Conservation (phyloP, 306 rosid species). For the Begonia masoniana region DNA sequence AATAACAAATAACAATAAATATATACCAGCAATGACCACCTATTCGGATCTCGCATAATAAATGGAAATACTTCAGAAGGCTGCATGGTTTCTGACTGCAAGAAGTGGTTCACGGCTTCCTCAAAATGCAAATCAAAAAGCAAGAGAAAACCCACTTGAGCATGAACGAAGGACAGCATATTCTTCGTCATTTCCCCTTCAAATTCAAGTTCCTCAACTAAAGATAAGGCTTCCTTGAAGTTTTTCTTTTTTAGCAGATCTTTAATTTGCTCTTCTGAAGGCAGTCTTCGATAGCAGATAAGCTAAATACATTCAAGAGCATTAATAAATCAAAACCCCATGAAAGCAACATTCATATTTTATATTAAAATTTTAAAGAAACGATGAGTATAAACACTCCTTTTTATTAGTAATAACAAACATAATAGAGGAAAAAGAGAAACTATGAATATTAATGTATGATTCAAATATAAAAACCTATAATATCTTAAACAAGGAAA, state of each 20-base stretch:
- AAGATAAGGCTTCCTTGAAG: slow-evolving; percentile 70
- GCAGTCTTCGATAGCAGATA: slow-evolving; percentile 67
- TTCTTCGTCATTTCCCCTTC: slow-evolving; percentile 87
- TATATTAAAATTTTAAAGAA: no score
- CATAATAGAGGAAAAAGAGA: no score
- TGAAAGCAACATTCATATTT: no score
- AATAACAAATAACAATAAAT: neutral
- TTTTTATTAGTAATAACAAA: no score
- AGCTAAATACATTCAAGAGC: slow-evolving; percentile 35
- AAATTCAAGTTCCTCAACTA: slow-evolving; percentile 81
- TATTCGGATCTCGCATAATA: slow-evolving; percentile 92
- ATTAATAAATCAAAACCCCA: neutral
- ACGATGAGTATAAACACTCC: no score
- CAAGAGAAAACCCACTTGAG: slow-evolving; percentile 95
- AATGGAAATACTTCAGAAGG: slow-evolving; percentile 97
- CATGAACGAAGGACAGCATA: slow-evolving; percentile 85
- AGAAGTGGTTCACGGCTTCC: slow-evolving; percentile 93
- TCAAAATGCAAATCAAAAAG: slow-evolving; percentile 90
- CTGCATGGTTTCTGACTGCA: slow-evolving; percentile 82
- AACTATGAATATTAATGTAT: no score
- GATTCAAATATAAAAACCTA: no score
- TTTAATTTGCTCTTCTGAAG: slow-evolving; percentile 85
- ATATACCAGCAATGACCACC: slow-evolving; percentile 92
- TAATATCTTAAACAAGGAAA: no score
- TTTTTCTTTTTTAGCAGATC: slow-evolving; percentile 78